Evolutionary conservation across 2,329 filamentous ascomycete genomes (phyloP), one percentile per base, ranked within the genome.

Genomic region (Pseudogymnoascus sp.): DNA sequence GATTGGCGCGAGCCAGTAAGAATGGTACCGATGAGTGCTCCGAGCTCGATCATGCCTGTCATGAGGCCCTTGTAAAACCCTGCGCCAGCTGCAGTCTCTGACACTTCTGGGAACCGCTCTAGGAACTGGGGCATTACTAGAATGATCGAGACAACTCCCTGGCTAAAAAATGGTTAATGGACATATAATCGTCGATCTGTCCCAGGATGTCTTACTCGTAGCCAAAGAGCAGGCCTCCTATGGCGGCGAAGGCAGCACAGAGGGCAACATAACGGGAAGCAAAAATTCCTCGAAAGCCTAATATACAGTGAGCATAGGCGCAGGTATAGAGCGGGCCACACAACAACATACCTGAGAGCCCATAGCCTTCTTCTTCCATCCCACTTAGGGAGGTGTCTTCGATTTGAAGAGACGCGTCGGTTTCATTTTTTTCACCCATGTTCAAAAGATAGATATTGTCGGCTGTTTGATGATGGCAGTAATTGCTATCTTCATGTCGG

Each of bases 11-110:
- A 40, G n/a, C 38, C 38, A 40, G 38, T 40, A 19, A 40, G 38
- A 40, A 40, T 40, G 38, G 38, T 40, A 40, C 38, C 70, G n/a
- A 70, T 60, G 14, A 82, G 71, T 7, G 81, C 81, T n/a, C 81
- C 81, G 22, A 83, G 67, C 65, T 83, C 79, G 59, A 83, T 78
- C 80, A 83, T 83, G 3, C 81, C 81, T 10, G 81, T 83, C 73
- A 83, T 72, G 5, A 78, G 66, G 43, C 64, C 62, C 33, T 61
- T 65, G 28, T 50, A 11, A 50, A 63, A 65, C 6, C 62, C 62
- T 1, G 33, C 53, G 11, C 61, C 78, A 4, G 75, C 69, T 5
- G 72, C 74, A 4, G 64, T 61, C 6, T 73, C 69, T 0, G 72
- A 69, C 0, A 75, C 73, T 28, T 75, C 67, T 2, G 70, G 68